Conservation (phyloP, 2,329 filamentous ascomycete species). For the Fusarium austroafricanum region DNA sequence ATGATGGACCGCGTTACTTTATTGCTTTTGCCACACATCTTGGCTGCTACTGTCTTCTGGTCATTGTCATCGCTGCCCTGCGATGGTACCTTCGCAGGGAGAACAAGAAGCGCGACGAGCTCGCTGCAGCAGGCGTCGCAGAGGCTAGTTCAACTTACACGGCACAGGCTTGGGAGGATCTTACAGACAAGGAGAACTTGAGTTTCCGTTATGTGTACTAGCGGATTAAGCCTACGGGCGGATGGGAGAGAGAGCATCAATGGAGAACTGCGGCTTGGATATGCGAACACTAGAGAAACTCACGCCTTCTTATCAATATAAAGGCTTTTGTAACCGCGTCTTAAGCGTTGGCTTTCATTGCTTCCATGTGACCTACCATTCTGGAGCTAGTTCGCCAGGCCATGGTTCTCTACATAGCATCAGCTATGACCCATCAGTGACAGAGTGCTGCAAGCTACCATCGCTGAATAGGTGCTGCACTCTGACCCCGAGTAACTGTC, state of each 20-base stretch:
- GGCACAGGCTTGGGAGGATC: conserved; percentile 69
- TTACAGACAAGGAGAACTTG: conserved; percentile 71
- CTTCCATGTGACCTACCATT: no score
- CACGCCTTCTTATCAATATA: no score
- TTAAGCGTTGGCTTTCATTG: no score
- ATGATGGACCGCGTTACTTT: conserved; percentile 67
- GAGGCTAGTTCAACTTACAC: conserved; percentile 52
- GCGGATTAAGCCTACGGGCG: no score
- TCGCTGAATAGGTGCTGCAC: no score
- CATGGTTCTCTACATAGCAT: no score
- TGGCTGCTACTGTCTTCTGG: conserved; percentile 73
- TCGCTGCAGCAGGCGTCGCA: conserved; percentile 55
- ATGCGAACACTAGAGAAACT: background rate
- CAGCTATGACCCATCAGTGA: no score
- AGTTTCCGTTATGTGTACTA: conserved; percentile 67
- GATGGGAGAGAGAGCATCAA: no score
- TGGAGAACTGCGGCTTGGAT: background rate
- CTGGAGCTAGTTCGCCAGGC: no score
- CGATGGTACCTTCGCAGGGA: conserved; percentile 67
- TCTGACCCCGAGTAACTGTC: no score
- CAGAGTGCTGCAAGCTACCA: no score
- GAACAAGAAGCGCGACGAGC: conserved; percentile 68
- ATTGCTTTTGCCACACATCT: conserved; percentile 77
- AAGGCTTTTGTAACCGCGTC: no score
- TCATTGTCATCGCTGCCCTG: conserved; percentile 67